phyloP scores from a whole-genome alignment of 495 filamentous ascomycete species.

The Lophiostoma macrostomum region DNA sequence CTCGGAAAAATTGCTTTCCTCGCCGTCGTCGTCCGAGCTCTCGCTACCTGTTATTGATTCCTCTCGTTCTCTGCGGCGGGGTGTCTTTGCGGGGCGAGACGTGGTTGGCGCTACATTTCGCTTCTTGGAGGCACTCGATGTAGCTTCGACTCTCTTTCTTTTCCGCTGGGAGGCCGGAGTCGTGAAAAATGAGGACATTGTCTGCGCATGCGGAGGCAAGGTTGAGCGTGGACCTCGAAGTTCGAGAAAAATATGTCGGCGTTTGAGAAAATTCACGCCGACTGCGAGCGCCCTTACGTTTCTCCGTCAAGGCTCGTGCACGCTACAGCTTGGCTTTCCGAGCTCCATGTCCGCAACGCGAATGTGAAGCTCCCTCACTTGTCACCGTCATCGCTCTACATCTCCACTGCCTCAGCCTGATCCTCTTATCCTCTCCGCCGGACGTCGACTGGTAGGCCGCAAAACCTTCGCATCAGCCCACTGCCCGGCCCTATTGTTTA shows the following conservation, averaged over 20 bases:
- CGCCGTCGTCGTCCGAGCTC: slow-evolving; percentile 47
- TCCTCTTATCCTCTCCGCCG: not conserved
- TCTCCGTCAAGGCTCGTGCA: slow-evolving; percentile 9
- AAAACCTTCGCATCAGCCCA: not conserved
- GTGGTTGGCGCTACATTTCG: slow-evolving; percentile 24
- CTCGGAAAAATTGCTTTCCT: slow-evolving; percentile 36
- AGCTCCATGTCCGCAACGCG: slow-evolving; percentile 17
- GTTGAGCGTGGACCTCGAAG: not conserved
- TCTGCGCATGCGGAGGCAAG: not conserved
- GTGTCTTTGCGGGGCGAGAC: slow-evolving; percentile 9
- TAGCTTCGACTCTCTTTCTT: slow-evolving; percentile 39
- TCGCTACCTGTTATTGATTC: slow-evolving; percentile 87
- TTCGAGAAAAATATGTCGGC: slow-evolving; percentile 18
- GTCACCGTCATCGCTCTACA: not conserved
- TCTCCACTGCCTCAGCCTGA: not conserved
- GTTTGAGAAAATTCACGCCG: slow-evolving; percentile 15
- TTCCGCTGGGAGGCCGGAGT: slow-evolving; percentile 43
- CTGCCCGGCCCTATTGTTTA: slow-evolving; percentile 13
- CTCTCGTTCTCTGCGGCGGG: slow-evolving; percentile 34
- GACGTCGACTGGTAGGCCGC: no score
- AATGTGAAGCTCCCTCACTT: slow-evolving; percentile 13
- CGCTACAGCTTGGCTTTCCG: not conserved
- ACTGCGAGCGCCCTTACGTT: slow-evolving; percentile 6
- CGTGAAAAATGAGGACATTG: slow-evolving; percentile 47
- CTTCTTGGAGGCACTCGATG: slow-evolving; percentile 26